These are phyloP conservation scores for Camelina neglecta DNA, from an alignment of 345 rosid genomes.

Conservation along the genomic window DNA sequence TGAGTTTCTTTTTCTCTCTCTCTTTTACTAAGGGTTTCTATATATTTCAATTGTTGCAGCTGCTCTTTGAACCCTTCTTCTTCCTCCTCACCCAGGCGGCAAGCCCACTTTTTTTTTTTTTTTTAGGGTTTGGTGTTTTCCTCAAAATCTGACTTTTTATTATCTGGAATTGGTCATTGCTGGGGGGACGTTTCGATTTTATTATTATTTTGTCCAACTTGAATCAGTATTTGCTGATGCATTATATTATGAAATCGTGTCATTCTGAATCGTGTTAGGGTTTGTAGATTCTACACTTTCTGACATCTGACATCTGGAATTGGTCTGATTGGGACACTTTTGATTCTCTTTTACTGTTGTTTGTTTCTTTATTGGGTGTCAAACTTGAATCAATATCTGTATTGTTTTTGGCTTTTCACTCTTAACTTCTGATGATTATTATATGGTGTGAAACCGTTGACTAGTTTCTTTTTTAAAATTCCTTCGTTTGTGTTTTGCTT, in stretches of 20 bases:
- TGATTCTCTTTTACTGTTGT: not conserved
- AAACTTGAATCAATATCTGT: conserved; percentile 23
- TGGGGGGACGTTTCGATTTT: not conserved
- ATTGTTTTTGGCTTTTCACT: conserved; percentile 1
- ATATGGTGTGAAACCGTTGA: conserved; percentile 29
- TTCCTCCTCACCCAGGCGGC: not conserved
- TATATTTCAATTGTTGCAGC: not conserved
- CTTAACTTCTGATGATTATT: conserved; percentile 24
- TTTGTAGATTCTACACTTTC: not conserved
- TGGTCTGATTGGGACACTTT: conserved; percentile 23
- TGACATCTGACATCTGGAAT: conserved; percentile 20
- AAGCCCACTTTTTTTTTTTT: not conserved
- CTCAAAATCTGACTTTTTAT: not conserved
- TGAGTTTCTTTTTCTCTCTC: not conserved
- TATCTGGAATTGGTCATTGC: not conserved
- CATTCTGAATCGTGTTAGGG: not conserved
- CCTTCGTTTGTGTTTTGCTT: not conserved
- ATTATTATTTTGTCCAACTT: not conserved
- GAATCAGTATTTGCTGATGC: not conserved
- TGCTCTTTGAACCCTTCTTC: not conserved
- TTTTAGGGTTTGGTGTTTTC: not conserved
- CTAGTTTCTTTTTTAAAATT: not conserved
- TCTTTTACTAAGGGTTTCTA: no score
- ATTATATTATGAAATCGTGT: not conserved
- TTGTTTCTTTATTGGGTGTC: conserved; percentile 8